These are phyloP conservation scores for Leccinellum rugosiceps DNA, from an alignment of 768 basidiomycete genomes.

Conservation along the genomic window DNA sequence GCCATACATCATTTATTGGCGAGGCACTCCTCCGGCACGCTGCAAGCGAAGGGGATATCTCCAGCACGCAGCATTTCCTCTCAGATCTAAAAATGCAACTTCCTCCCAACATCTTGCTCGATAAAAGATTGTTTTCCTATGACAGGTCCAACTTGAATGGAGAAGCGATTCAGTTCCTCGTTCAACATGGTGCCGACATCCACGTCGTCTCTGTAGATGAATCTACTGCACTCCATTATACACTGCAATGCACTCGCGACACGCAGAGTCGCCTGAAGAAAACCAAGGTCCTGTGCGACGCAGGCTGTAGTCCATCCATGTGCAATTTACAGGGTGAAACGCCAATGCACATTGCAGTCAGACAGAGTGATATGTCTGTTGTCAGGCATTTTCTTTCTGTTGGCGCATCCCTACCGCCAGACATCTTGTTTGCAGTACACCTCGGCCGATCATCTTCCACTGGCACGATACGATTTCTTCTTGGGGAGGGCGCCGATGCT, in stretches of 20 bases:
- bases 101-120: background rate
- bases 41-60: background rate
- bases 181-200: background rate
- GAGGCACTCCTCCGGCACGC: background rate
- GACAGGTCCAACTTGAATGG: too few relatives aligned
- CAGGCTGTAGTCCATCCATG: background rate
- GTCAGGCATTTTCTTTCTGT: background rate
- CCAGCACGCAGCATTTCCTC: background rate
- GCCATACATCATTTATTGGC: background rate
- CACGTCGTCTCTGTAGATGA: background rate
- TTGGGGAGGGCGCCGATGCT: background rate
- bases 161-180: background rate
- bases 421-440: background rate
- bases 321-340: background rate
- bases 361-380: fast-evolving
- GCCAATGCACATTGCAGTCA: background rate
- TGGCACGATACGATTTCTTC: background rate
- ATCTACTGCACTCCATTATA: background rate
- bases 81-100: background rate
- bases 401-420: background rate
- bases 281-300: background rate
- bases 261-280: background rate
- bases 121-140: too few relatives aligned
- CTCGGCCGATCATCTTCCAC: background rate
- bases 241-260: fast-evolving